Percentiles rank a stretch among this genome's conserved stretches.
phyloP scores from a whole-genome alignment of 176 grass and related monocot genomes.

The Triticum timopheevii region DNA sequence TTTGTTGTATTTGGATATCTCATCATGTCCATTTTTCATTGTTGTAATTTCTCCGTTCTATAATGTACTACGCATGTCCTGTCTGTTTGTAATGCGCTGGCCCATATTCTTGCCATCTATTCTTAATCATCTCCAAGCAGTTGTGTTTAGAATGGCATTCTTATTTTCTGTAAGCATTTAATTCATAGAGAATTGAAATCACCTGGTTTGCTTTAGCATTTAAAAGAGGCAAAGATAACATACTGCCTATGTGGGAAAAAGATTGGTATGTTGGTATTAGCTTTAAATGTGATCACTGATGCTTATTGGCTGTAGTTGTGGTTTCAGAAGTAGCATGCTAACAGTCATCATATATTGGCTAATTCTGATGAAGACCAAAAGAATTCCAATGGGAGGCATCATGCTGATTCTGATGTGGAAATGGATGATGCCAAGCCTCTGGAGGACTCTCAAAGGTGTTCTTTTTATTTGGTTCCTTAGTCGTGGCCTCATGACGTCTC shows the following conservation, averaged over 20 bases:
- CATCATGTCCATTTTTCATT: neutral
- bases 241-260: too few species aligned
- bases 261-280: too few species aligned
- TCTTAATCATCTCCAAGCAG: neutral
- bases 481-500: neutral
- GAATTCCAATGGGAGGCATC: slow-evolving; percentile 65
- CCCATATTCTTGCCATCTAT: slow-evolving; percentile 4
- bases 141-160: too few species aligned
- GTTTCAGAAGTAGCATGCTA: too few species aligned
- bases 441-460: slow-evolving; percentile 64
- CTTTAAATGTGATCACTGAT: too few species aligned
- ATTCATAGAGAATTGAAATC: too few species aligned
- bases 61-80: neutral
- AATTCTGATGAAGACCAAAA: slow-evolving; percentile 74
- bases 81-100: neutral
- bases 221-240: too few species aligned
- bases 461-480: slow-evolving; percentile 12
- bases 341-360: too few species aligned
- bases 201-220: too few species aligned
- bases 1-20: neutral
- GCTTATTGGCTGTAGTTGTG: too few species aligned
- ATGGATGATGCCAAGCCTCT: slow-evolving; percentile 59
- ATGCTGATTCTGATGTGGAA: slow-evolving; percentile 74
- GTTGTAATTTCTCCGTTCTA: neutral
- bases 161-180: too few species aligned